These are phyloP conservation scores for Botrytis porri DNA, from an alignment of 2,329 filamentous ascomycete species.

Conservation along the genomic window DNA sequence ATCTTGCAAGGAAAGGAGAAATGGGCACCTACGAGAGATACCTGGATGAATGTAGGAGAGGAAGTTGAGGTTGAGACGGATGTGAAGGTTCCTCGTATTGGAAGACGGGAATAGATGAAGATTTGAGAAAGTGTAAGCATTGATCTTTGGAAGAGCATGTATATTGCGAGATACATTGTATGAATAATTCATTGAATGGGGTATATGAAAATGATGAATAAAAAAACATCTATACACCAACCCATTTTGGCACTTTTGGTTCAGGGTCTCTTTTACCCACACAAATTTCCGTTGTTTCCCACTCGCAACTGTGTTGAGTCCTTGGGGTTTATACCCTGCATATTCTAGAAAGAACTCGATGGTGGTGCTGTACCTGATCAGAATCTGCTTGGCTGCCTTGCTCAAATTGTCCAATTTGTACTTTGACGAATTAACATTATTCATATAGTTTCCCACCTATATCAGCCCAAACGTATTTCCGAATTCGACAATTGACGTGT, in stretches of 20 bases:
- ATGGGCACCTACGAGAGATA: slow-evolving; percentile 47
- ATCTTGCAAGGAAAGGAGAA: slow-evolving; percentile 57
- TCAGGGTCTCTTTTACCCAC: neutral
- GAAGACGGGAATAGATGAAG: slow-evolving; percentile 3
- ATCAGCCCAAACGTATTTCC: neutral
- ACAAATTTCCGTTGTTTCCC: neutral
- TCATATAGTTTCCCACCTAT: neutral
- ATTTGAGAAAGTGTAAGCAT: neutral
- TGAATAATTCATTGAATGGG: neutral
- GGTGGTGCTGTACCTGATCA: neutral
- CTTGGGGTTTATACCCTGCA: neutral
- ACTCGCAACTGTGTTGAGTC: too few species aligned
- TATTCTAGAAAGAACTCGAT: neutral
- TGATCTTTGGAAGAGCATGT: neutral
- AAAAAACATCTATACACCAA: neutral
- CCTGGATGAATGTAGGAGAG: slow-evolving; percentile 38
- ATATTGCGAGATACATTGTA: neutral
- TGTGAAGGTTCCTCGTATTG: slow-evolving; percentile 25
- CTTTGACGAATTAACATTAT: neutral
- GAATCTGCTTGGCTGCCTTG: neutral
- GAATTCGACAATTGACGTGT: neutral
- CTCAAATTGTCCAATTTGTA: neutral
- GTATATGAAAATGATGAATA: slow-evolving; percentile 2
- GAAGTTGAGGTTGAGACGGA: slow-evolving; percentile 36
- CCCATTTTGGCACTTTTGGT: neutral